Conservation (phyloP, 2,329 filamentous ascomycete species). For the Amauroascus verrucosus region DNA sequence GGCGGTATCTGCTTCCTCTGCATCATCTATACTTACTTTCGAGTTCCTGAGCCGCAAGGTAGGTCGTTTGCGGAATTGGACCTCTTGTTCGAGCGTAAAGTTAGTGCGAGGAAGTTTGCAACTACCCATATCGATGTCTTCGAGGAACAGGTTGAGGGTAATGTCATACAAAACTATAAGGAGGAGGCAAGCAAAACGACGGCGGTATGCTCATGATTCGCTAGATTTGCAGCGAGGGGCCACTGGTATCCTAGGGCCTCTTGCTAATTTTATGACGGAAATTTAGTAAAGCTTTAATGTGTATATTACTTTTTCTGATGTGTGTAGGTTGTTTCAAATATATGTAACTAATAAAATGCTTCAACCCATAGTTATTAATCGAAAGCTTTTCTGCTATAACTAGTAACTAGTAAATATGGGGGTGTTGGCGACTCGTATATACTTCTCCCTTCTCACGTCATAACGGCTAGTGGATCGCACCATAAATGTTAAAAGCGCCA, state of each 20-base stretch:
- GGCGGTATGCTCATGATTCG: neutral
- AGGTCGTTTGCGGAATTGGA: conserved; percentile 81
- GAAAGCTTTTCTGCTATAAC: too few species aligned
- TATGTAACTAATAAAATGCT: neutral
- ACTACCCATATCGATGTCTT: conserved; percentile 17
- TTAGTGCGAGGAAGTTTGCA: conserved; percentile 61
- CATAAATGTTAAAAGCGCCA: too few species aligned
- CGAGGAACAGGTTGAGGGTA: conserved; percentile 14
- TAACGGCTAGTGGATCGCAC: too few species aligned
- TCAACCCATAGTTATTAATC: too few species aligned
- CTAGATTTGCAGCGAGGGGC: too few species aligned
- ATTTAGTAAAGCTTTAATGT: neutral
- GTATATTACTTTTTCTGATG: neutral
- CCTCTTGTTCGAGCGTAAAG: conserved; percentile 63
- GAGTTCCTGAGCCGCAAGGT: conserved; percentile 67
- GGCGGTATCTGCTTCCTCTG: conserved; percentile 69
- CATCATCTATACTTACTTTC: conserved; percentile 71
- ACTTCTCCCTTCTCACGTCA: too few species aligned
- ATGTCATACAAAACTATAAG: conserved; percentile 13
- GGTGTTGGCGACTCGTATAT: too few species aligned
- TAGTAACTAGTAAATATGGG: too few species aligned
- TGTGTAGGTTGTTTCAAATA: neutral
- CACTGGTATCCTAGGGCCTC: neutral
- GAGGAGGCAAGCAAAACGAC: neutral
- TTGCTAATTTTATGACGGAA: neutral